These are phyloP conservation scores for Fusarium vanettenii DNA, from an alignment of 2,329 filamentous ascomycete genomes.

Conservation along the genomic window DNA sequence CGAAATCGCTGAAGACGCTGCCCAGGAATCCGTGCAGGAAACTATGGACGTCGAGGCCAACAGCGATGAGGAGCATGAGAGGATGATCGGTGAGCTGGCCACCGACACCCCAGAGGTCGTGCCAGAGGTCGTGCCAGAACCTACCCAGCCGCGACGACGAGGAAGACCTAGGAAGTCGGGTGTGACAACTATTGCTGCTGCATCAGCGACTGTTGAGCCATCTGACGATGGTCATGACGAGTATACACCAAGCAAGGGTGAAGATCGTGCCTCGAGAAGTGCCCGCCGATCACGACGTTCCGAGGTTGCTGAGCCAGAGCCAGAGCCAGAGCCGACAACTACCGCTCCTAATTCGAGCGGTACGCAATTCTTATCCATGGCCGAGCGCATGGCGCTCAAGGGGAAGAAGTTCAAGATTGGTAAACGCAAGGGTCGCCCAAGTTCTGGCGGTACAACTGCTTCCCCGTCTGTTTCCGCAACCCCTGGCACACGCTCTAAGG, in stretches of 20 bases:
- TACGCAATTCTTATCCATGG: constrained; percentile 63
- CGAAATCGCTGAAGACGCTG: not conserved
- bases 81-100: constrained; percentile 26
- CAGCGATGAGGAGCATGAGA: constrained; percentile 31
- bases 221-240: not conserved
- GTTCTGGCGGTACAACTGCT: constrained; percentile 5
- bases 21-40: not conserved
- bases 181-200: constrained; percentile 40
- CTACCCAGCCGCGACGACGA: constrained; percentile 28
- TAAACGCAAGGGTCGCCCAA: constrained; percentile 44
- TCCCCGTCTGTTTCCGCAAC: constrained; percentile 10
- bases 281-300: constrained; percentile 41
- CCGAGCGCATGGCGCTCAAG: constrained; percentile 65
- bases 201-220: constrained; percentile 5
- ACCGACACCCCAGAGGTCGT: constrained; percentile 1
- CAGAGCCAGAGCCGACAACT: constrained; percentile 4
- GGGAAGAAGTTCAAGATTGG: constrained; percentile 67
- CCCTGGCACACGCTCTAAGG: not conserved
- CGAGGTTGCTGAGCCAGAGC: constrained; percentile 15
- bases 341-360: constrained; percentile 15
- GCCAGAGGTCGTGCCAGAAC: not conserved
- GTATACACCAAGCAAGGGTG: not conserved
- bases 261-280: constrained; percentile 23
- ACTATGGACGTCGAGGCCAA: constrained; percentile 2
- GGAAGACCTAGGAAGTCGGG: constrained; percentile 45